Base-by-base conservation (phyloP, 1,284 basidiomycete genomes). In the Ganoderma boninense region DNA sequence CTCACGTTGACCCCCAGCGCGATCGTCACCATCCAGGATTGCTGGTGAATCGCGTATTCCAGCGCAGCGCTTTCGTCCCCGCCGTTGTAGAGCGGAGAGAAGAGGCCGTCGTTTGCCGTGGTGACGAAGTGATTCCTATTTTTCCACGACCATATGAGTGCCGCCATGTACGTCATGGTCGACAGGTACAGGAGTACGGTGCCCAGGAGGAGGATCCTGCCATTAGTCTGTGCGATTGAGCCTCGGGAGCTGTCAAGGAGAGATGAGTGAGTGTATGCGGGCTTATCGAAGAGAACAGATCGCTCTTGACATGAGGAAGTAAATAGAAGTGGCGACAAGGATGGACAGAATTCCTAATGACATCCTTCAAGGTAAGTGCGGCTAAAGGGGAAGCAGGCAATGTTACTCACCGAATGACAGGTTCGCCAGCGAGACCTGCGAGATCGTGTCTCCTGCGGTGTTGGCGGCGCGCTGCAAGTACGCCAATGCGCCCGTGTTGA, bases 11-110 rank as follows among this genome's bases (percentile, higher is more conserved):
- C 38, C 26, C 35, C 57, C 2, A 40, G 35, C 23, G 57, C 32
- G n/a, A 65, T 54, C 32, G 64, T 46, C 2, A 65, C 5, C 64
- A 65, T 65, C 49, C 20, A 26, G 13, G 49, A 40, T 60, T 65
- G 49, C n/a, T 40, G 16, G 38, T 52, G 35, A 26, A 29, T 29
- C 8, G 52, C 52, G 8, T n/a, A 20, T 52, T 65, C 8, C 3
- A 56, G n/a, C 7, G n/a, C 4, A 43, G 14, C 38, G 4, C 23
- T 7, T 8, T 18, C n/a, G 4, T 35, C n/a, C 10, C 7, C 18
- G 1, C 2, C 38, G 23, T 40, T 23, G 35, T 26, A 38, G 49
- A 10, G 26, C 38, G n/a, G 38, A 29, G 61, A 38, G 64, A 38
- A 65, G 10, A 54, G 23, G 11, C 44, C 26, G 26, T 40, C 13